Evolutionary conservation across 2,329 filamentous ascomycete species (phyloP).

Genomic region (Fusarium sp.): DNA sequence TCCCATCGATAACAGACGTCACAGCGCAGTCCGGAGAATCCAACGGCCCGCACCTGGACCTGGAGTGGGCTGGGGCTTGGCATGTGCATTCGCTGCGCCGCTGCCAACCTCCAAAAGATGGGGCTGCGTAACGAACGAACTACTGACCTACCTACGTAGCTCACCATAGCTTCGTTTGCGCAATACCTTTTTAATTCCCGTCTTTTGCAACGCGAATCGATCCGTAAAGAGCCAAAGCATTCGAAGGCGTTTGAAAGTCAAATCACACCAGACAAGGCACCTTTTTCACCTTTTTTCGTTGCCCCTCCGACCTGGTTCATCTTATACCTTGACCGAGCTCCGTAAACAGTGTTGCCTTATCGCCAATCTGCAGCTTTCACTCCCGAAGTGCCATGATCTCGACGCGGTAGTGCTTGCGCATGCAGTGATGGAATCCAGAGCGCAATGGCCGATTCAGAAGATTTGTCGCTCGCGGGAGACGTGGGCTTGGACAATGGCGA

Average conservation of each 20-base stretch:
- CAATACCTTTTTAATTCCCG: conserved; percentile 14
- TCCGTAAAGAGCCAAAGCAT: not conserved
- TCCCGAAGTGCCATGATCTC: conserved; percentile 41
- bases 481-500: conserved; percentile 55
- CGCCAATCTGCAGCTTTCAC: conserved; percentile 30
- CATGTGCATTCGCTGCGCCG: conserved; percentile 29
- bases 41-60: conserved; percentile 36
- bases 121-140: conserved; percentile 39
- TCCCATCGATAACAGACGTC: conserved; percentile 37
- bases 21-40: conserved; percentile 43
- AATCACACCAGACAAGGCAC: not conserved
- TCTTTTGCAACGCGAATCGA: not conserved
- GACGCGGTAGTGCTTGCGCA: conserved; percentile 42
- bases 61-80: conserved; percentile 5
- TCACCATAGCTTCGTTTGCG: conserved; percentile 40
- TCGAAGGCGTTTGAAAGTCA: not conserved
- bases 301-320: conserved; percentile 26
- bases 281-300: conserved; percentile 16
- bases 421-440: conserved; percentile 53
- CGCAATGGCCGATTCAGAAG: conserved; percentile 61
- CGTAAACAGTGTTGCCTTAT: conserved; percentile 32
- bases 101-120: conserved; percentile 36
- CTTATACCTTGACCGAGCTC: conserved; percentile 35
- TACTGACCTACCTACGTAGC: conserved; percentile 34
- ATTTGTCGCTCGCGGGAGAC: conserved; percentile 54